Percentiles rank a stretch among this genome's conserved stretches.
Conservation (phyloP, 257 asterid species). For the Gentiana dahurica region DNA sequence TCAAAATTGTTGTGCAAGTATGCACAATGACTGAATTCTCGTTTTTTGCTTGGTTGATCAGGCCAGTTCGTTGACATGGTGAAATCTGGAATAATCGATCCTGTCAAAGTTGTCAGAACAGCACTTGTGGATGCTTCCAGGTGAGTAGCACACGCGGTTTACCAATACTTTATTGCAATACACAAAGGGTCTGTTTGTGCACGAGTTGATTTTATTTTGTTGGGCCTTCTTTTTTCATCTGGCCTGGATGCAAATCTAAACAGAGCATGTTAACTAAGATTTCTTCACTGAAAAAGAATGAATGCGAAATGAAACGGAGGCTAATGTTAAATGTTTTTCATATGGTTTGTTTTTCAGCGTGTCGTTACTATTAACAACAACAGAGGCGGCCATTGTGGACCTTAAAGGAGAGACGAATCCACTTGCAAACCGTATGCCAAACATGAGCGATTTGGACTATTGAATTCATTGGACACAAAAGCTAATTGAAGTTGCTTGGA, state of each 20-base stretch:
- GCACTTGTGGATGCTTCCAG: slow-evolving; percentile 77
- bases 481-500: neutral
- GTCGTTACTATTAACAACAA: slow-evolving; percentile 57
- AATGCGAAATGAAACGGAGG: no score
- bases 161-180: neutral
- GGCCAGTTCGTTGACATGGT: slow-evolving; percentile 71
- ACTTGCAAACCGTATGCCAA: slow-evolving; percentile 40
- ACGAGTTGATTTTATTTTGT: no score
- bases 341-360: slow-evolving; percentile 22
- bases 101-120: slow-evolving; percentile 70
- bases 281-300: no score
- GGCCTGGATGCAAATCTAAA: no score
- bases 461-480: neutral
- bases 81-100: slow-evolving; percentile 75
- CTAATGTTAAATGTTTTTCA: no score
- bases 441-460: slow-evolving; percentile 36
- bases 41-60: slow-evolving; percentile 15
- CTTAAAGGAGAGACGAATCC: slow-evolving; percentile 47
- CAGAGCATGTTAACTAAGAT: no score
- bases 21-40: neutral
- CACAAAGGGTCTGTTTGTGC: slow-evolving; percentile 1
- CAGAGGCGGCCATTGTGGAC: slow-evolving; percentile 57
- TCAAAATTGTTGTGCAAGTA: neutral
- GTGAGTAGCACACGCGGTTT: slow-evolving; percentile 20
- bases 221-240: no score